A percentile compares a stretch with the other conserved stretches of the same genome.
Evolutionary conservation across 2,329 filamentous ascomycete species (phyloP).

Genomic region (Keithomyces neogunnii): DNA sequence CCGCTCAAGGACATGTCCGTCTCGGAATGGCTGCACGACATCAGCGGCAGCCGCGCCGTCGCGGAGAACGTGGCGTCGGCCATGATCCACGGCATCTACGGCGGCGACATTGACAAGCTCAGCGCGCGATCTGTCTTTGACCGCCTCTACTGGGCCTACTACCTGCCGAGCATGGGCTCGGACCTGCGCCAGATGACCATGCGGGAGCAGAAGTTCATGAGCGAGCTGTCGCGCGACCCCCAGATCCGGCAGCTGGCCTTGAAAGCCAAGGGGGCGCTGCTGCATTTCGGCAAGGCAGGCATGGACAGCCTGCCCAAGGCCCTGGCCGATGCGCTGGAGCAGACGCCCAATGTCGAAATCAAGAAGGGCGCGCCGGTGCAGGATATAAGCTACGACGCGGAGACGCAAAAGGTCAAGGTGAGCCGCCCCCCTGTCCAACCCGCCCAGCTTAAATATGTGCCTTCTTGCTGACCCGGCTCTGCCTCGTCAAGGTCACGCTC

Average conservation of each 20-base stretch:
- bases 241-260: slow-evolving; percentile 22
- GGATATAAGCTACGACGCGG: slow-evolving; percentile 31
- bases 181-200: slow-evolving; percentile 34
- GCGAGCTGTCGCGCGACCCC: slow-evolving; percentile 17
- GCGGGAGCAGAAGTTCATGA: slow-evolving; percentile 21
- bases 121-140: slow-evolving; percentile 56
- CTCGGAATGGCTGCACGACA: slow-evolving; percentile 25
- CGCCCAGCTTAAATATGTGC: background rate
- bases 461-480: background rate
- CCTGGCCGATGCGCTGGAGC: slow-evolving; percentile 40
- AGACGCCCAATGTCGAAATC: slow-evolving; percentile 52
- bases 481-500: slow-evolving; percentile 11
- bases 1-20: slow-evolving; percentile 25
- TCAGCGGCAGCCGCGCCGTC: slow-evolving; percentile 27
- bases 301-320: slow-evolving; percentile 51
- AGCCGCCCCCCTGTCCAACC: slow-evolving; percentile 3
- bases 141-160: slow-evolving; percentile 21
- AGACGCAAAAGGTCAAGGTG: slow-evolving; percentile 34
- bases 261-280: slow-evolving; percentile 20
- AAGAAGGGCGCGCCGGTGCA: slow-evolving; percentile 39
- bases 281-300: slow-evolving; percentile 42
- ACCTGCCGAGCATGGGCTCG: slow-evolving; percentile 17
- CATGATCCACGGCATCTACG: slow-evolving; percentile 80
- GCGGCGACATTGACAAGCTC: slow-evolving; percentile 75
- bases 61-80: slow-evolving; percentile 70